These are phyloP conservation scores for Fusarium illudens DNA, from an alignment of 2,329 filamentous ascomycete species.

Conservation along the genomic window DNA sequence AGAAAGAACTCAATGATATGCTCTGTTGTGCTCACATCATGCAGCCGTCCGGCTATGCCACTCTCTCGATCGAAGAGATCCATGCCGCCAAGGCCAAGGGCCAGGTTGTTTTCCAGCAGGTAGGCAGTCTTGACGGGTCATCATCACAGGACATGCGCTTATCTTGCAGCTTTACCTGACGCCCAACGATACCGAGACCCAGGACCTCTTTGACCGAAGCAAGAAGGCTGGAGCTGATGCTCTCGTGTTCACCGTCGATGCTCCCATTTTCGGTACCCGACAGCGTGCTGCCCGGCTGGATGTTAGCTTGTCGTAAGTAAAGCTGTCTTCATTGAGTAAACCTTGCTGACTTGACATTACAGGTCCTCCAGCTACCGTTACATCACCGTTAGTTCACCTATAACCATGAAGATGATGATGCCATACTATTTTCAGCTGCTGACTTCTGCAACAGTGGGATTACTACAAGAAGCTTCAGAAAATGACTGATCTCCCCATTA, in stretches of 20 bases:
- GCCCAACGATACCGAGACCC: conserved; percentile 42
- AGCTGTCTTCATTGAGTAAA: background rate
- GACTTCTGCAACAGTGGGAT: conserved; percentile 39
- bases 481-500: conserved; percentile 47
- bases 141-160: background rate
- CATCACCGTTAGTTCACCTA: conserved; percentile 37
- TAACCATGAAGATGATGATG: background rate
- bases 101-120: conserved; percentile 49
- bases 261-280: conserved; percentile 46
- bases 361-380: background rate
- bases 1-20: background rate
- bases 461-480: conserved; percentile 42
- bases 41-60: conserved; percentile 35
- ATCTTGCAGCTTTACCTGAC: conserved; percentile 19
- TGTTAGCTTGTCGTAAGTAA: conserved; percentile 32
- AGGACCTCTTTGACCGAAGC: conserved; percentile 39
- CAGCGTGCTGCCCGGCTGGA: conserved; percentile 49
- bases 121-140: background rate
- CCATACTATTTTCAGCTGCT: background rate
- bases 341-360: background rate
- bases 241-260: conserved; percentile 49
- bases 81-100: conserved; percentile 42
- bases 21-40: background rate
- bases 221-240: conserved; percentile 44
- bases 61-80: conserved; percentile 47